Base-by-base conservation (phyloP, 2,329 filamentous ascomycete genomes). In the Phialocephala sp. region DNA sequence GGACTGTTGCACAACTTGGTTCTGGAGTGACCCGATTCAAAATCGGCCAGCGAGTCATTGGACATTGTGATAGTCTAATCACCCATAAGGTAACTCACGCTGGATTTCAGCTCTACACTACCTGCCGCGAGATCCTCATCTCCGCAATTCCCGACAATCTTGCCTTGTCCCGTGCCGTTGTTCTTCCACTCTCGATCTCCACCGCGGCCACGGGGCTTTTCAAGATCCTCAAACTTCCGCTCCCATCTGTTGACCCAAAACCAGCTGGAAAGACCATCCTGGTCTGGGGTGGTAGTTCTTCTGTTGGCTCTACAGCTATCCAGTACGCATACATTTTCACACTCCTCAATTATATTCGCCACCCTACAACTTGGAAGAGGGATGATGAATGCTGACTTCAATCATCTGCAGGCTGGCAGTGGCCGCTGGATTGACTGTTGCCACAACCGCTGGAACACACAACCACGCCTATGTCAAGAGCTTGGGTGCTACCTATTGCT, bases 361-460 rank as follows among this genome's bases (percentile, higher is more conserved):
- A 63, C 6, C 6, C 3, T 32, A 6, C 27, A 32, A 32, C 27
- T 32, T 32, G 27, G 3, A 32, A 32, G 27, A 3, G 6, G 27
- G 27, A 32, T 56, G 1, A 57, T 20, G 1, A 77, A 74, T 0
- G 72, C 79, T n/a, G 80, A 59, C 73, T 75, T 8, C 73, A 41
- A 41, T 41, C 37, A 81, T 1, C 77, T 79, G 22, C 72, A 76
- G 56, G 62, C 54, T 1, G 4, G 69, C 71, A n/a, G 60, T 66
- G 20, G 69, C 71, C 6, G 67, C 79, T 15, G 81, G 82, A 0
- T 73, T 79, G 18, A 74, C 66, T 0, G 77, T 80, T 3, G 78
- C 84, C n/a, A 75, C 81, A 0, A 83, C 81, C 1, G 81, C 79
- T 68, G 82, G 82, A 0, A 76, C 79, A 0, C 61, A 66, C 39